Conservation (phyloP, 73 alveolate genomes). For the Paramecium sexaurelia region DNA sequence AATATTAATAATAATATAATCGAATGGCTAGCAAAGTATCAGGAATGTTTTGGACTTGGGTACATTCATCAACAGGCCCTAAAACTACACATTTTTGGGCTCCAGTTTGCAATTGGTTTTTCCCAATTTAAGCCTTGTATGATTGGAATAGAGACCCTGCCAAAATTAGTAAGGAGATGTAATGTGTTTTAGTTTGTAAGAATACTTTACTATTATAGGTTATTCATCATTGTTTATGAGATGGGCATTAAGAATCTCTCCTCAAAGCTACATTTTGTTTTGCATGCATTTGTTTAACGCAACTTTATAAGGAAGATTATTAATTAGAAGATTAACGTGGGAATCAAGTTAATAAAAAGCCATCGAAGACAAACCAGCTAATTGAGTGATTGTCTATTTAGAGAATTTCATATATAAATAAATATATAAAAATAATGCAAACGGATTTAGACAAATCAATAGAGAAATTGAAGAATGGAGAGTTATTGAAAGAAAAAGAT, state of each 20-base stretch:
- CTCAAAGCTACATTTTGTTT: conserved; percentile 58
- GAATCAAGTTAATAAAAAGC: conserved; percentile 29
- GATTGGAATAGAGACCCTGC: conserved; percentile 72
- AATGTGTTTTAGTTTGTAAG: conserved; percentile 53
- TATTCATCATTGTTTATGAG: conserved; percentile 65
- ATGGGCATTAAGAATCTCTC: conserved; percentile 62
- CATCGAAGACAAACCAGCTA: conserved; percentile 30
- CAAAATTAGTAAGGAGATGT: conserved; percentile 58
- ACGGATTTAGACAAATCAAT: conserved; percentile 63
- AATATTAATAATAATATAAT: conserved; percentile 13
- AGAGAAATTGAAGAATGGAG: conserved; percentile 64
- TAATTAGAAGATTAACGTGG: conserved; percentile 53
- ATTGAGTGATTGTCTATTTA: not conserved
- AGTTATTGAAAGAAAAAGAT: conserved; percentile 59
- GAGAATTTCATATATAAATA: conserved; percentile 4
- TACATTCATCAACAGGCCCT: conserved; percentile 67
- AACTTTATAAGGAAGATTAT: conserved; percentile 57
- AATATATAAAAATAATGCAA: conserved; percentile 1
- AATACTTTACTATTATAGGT: not conserved
- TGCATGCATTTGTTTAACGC: conserved; percentile 59
- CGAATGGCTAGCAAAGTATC: conserved; percentile 22
- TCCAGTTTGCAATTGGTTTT: conserved; percentile 59
- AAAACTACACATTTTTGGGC: conserved; percentile 72
- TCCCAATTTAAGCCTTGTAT: conserved; percentile 59
- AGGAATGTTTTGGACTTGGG: conserved; percentile 41